Evolutionary conservation across 306 rosid species (phyloP), one percentile per base, ranked within the genome.

Genomic region (Potentilla sterilis): DNA sequence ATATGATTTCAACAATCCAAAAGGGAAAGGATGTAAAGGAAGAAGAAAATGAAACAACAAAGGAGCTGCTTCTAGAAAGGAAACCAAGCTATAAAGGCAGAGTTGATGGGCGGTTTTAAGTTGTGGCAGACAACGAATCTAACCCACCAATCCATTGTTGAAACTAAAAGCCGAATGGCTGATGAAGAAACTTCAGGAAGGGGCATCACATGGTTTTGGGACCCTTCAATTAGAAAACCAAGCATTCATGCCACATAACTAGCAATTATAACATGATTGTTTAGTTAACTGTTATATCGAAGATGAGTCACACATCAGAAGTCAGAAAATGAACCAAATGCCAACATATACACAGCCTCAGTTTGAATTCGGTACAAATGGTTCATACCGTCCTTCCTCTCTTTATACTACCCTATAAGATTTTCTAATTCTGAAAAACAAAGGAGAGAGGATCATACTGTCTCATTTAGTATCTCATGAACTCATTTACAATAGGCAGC

Each of bases 141-240:
- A 37, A 59, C 79, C 48, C 15, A 76, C 76, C 80, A 70, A 46
- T 52, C 81, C 77, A n/a, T 2, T 71, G 76, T 38, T 41, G 55
- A 51, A 67, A 76, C 81, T 70, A 62, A 49, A 28, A 5, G 7
- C 61, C 58, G 9, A 35, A 37, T 22, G 59, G 44, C 34, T 66
- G 59, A 6, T 52, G 7, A 16, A 41, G 14, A 46, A 49, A 67
- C 71, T 79, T 83, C 71, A 5, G 24, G 12, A 67, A 28, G 59
- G 24, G 75, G 24, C 11, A 19, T 78, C 86, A 84, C 92, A 80
- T 88, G 88, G 80, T 35, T 35, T 76, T 80, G 87, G 85, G 84
- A 51, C 83, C 87, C 85, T 63, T 69, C 49, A 40, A 5, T 75
- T 35, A 47, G 49, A 7, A 70, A 19, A 65, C 46, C 72, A 37